Evolutionary conservation across 2,329 filamentous ascomycete genomes (phyloP), one percentile per base, ranked within the genome.

Genomic region (Scortechinia acanthostroma): DNA sequence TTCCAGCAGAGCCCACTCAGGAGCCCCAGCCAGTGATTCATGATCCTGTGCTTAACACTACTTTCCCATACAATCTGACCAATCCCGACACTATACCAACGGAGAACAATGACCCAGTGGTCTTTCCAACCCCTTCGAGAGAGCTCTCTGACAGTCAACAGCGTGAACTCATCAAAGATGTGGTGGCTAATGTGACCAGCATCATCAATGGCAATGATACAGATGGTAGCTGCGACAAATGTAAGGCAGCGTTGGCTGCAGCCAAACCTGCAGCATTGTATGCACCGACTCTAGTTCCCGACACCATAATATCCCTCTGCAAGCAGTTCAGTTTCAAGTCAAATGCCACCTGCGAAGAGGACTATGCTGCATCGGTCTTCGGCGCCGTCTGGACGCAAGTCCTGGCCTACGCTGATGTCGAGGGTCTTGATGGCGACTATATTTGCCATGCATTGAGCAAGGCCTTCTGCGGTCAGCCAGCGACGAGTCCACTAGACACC

Each of bases 351-450:
- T 80, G 77, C 51, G 59, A 66, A 44, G 60, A 65, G 19, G 65
- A 64, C 35, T 80, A 72, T 47, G 60, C 64, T 1, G 63, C 66
- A 2, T 57, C 60, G 15, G 71, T 61, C 15, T 75, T 72, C 49
- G 76, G 77, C 16, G 69, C 72, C 1, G 65, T 76, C 45, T 80
- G 74, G 74, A 75, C 75, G 3, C 76, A 80, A 51, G 62, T 80
- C 2, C 58, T 81, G 22, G 66, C 70, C 2, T 62, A 70, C 37
- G 74, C 74, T 4, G 66, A 80, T 53, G 63, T 79, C 5, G 59
- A 61, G 17, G 75, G 74, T 5, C 60, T 71, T 2, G 77, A 81
- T 53, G 77, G 76, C 3, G 59, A 68, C 45, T 77, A 76, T 48
- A 78, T 81, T 42, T 80, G 76, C 60, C 68, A 71, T 49, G 66